Conservation (phyloP, 495 filamentous ascomycete species). For the Penicilliopsis zonata region DNA sequence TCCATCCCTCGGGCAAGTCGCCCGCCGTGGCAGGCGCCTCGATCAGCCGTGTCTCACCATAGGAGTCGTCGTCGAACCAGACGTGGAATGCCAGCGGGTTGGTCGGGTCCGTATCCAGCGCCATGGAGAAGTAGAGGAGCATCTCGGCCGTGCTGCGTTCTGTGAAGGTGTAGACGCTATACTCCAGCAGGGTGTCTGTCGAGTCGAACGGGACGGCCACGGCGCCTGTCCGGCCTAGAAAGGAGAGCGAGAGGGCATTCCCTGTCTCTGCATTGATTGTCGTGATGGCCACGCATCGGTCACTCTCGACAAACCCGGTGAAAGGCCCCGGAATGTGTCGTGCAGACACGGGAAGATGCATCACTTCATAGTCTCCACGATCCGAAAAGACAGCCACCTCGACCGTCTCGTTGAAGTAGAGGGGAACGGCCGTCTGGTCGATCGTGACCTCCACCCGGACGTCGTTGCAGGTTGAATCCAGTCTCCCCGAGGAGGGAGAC, state of each 20-base stretch:
- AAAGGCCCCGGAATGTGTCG: conserved; percentile 41
- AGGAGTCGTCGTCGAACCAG: conserved; percentile 34
- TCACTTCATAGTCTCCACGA: conserved; percentile 40
- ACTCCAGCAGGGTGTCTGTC: conserved; percentile 49
- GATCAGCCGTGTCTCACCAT: no score
- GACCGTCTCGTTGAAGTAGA: conserved; percentile 36
- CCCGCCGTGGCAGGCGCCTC: conserved; percentile 30
- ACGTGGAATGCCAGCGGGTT: conserved; percentile 49
- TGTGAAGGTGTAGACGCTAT: conserved; percentile 55
- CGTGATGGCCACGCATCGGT: conserved; percentile 47
- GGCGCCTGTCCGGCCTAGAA: conserved; percentile 44
- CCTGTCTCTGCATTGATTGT: conserved; percentile 25
- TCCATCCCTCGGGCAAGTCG: conserved; percentile 45
- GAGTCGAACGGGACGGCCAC: conserved; percentile 38
- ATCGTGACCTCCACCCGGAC: conserved; percentile 46
- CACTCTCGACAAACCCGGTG: conserved; percentile 53
- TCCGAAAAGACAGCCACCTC: conserved; percentile 39
- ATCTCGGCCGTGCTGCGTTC: conserved; percentile 33
- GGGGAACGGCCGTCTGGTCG: conserved; percentile 46
- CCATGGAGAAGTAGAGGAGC: conserved; percentile 47
- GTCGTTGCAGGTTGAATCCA: conserved; percentile 35
- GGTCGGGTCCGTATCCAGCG: conserved; percentile 48
- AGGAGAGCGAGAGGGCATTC: conserved; percentile 37
- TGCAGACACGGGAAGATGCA: conserved; percentile 47
- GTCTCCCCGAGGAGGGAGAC: conserved; percentile 39